Evolutionary conservation across 768 basidiomycete species (phyloP).

Genomic region (Rhodotorula diobovata): DNA sequence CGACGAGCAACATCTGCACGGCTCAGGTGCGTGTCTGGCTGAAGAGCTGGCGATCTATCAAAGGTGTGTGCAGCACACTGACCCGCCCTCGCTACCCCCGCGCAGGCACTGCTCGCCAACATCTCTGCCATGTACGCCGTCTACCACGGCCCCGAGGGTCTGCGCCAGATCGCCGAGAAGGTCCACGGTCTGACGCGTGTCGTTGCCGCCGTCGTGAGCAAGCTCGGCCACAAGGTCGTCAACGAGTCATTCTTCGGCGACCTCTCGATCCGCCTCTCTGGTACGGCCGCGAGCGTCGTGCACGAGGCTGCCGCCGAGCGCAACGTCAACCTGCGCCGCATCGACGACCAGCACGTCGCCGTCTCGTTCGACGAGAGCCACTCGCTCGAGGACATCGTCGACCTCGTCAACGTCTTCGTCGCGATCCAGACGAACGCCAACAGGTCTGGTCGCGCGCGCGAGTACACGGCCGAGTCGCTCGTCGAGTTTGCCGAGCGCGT

Average conservation of each 20-base stretch:
- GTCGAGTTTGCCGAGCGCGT: conserved; percentile 46
- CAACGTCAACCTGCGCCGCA: conserved; percentile 75
- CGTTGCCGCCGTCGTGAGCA: conserved; percentile 63
- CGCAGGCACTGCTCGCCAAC: conserved; percentile 90
- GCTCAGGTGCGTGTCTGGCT: conserved; percentile 49
- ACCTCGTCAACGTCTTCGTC: conserved; percentile 75
- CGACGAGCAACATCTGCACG: conserved; percentile 97
- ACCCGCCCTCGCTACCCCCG: background rate
- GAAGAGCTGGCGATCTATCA: background rate
- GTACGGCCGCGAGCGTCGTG: conserved; percentile 58
- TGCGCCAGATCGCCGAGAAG: conserved; percentile 76
- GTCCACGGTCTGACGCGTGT: conserved; percentile 83
- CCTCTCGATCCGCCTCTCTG: conserved; percentile 62
- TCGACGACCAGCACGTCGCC: conserved; percentile 72
- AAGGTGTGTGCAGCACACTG: background rate
- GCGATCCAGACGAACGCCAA: conserved; percentile 50
- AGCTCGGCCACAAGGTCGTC: conserved; percentile 66
- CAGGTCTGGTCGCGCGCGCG: conserved; percentile 13
- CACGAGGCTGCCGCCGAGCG: conserved; percentile 62
- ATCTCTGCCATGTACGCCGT: conserved; percentile 97
- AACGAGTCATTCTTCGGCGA: conserved; percentile 80
- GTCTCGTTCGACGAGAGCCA: conserved; percentile 91
- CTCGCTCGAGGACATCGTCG: conserved; percentile 65
- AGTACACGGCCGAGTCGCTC: conserved; percentile 44
- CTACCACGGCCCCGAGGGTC: conserved; percentile 86